Percentiles rank a stretch among this genome's conserved stretches.
Evolutionary conservation across 805 yeast species (phyloP).

Genomic region (Diddensiella transvaalensis): DNA sequence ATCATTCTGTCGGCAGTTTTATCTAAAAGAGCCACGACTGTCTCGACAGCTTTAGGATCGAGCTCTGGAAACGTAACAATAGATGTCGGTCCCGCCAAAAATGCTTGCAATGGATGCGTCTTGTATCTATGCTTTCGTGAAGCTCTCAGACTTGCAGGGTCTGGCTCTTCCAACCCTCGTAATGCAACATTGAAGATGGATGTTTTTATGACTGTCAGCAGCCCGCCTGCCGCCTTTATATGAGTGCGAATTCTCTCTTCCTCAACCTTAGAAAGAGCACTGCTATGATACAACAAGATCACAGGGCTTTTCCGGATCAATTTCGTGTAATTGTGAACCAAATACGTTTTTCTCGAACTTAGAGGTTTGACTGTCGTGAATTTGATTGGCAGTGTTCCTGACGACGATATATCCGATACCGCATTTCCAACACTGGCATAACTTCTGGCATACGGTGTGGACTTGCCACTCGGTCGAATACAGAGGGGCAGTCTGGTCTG

Average conservation of each 20-base stretch:
- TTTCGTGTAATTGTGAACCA: slow-evolving; percentile 75
- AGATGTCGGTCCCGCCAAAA: slow-evolving; percentile 85
- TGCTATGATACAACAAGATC: slow-evolving; percentile 78
- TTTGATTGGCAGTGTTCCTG: too few relatives aligned
- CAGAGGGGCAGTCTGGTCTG: too few relatives aligned
- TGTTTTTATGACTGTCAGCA: slow-evolving; percentile 64
- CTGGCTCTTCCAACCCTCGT: slow-evolving; percentile 61
- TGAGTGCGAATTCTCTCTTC: slow-evolving; percentile 59
- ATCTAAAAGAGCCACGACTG: slow-evolving; percentile 58
- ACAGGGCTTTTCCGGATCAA: slow-evolving; percentile 66
- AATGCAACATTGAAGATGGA: slow-evolving; percentile 71
- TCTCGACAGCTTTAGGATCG: slow-evolving; percentile 65
- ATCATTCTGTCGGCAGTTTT: slow-evolving; percentile 68
- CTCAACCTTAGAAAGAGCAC: slow-evolving; percentile 70
- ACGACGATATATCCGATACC: too few relatives aligned
- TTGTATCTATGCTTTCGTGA: slow-evolving; percentile 34
- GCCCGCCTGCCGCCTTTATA: slow-evolving; percentile 63
- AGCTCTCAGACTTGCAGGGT: slow-evolving; percentile 68
- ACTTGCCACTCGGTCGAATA: too few relatives aligned
- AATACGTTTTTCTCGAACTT: slow-evolving; percentile 80
- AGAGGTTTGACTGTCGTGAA: slow-evolving; percentile 5
- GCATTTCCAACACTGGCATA: too few relatives aligned
- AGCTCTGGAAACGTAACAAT: slow-evolving; percentile 62
- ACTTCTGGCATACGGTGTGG: too few relatives aligned
- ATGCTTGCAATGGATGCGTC: slow-evolving; percentile 64